These are phyloP conservation scores for Aspergillus pseudonomiae DNA, from an alignment of 2,329 filamentous ascomycete species.

Conservation along the genomic window DNA sequence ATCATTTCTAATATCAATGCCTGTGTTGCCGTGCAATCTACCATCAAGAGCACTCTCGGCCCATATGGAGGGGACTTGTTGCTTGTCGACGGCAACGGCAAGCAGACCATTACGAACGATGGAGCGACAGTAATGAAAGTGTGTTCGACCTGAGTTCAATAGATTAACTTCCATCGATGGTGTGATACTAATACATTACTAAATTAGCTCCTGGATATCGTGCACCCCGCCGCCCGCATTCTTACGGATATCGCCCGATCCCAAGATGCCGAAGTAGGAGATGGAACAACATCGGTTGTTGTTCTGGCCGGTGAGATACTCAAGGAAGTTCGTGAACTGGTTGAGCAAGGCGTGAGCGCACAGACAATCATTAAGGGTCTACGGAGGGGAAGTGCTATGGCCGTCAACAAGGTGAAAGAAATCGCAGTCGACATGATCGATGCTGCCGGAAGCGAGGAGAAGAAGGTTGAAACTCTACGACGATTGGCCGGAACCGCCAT, in stretches of 20 bases:
- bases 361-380: constrained; percentile 98
- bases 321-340: constrained; percentile 93
- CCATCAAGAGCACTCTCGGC: constrained; percentile 92
- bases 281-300: constrained; percentile 96
- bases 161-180: neutral
- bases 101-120: constrained; percentile 98
- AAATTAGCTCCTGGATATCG: constrained; percentile 86
- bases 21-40: constrained; percentile 91
- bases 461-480: constrained; percentile 82
- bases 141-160: constrained; percentile 26
- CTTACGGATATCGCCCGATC: constrained; percentile 98
- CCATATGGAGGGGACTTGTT: constrained; percentile 96
- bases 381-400: constrained; percentile 82
- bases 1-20: constrained; percentile 98
- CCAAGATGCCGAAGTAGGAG: constrained; percentile 98
- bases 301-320: constrained; percentile 96
- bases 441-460: constrained; percentile 78
- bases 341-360: constrained; percentile 95
- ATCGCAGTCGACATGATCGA: constrained; percentile 72
- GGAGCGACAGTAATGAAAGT: constrained; percentile 99
- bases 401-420: constrained; percentile 98
- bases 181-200: constrained; percentile 16
- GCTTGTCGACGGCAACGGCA: constrained; percentile 93
- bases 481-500: constrained; percentile 95
- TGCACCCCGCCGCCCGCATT: constrained; percentile 95